A percentile compares a stretch with the other conserved stretches of the same genome.
Evolutionary conservation across 768 basidiomycete genomes (phyloP).

Genomic region (Psilocybe cubensis): DNA sequence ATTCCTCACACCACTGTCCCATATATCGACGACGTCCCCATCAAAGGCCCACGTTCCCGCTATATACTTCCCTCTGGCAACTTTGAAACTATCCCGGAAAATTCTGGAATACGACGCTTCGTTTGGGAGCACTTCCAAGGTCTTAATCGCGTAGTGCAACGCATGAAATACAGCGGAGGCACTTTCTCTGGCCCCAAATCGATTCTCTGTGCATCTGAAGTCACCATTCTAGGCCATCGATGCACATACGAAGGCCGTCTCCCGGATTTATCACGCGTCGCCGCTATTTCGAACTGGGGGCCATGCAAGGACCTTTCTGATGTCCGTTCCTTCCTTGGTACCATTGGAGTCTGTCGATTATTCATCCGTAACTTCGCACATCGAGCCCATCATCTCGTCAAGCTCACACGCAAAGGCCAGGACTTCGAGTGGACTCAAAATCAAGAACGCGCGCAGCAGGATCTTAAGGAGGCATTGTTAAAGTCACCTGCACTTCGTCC

Average conservation of each 20-base stretch:
- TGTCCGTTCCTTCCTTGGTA: too few species aligned
- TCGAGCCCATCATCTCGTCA: slow-evolving; percentile 15
- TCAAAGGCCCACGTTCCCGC: not conserved
- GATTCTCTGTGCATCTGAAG: slow-evolving; percentile 16
- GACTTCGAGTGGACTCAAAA: slow-evolving; percentile 9
- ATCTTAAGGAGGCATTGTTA: too few species aligned
- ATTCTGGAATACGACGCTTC: slow-evolving; percentile 21
- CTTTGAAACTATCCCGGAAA: slow-evolving; percentile 38
- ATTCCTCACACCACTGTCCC: too few species aligned
- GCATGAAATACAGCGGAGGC: slow-evolving; percentile 40
- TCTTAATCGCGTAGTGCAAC: slow-evolving; percentile 22
- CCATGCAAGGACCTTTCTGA: slow-evolving; percentile 9
- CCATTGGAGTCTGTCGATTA: slow-evolving; percentile 18
- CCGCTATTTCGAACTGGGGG: slow-evolving; percentile 28
- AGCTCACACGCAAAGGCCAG: too few species aligned
- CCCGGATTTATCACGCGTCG: slow-evolving; percentile 19
- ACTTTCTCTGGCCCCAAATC: slow-evolving; percentile 42
- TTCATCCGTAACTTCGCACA: slow-evolving; percentile 28
- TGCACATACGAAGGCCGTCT: slow-evolving; percentile 31
- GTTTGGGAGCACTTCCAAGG: slow-evolving; percentile 5
- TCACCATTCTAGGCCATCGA: slow-evolving; percentile 37
- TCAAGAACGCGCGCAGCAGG: slow-evolving; percentile 29
- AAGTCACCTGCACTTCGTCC: slow-evolving; percentile 27
- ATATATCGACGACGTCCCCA: slow-evolving; percentile 37
- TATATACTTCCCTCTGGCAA: slow-evolving; percentile 23